Evolutionary conservation across 208 protist genomes (phyloP).

Genomic region (Lotmaria passim): DNA sequence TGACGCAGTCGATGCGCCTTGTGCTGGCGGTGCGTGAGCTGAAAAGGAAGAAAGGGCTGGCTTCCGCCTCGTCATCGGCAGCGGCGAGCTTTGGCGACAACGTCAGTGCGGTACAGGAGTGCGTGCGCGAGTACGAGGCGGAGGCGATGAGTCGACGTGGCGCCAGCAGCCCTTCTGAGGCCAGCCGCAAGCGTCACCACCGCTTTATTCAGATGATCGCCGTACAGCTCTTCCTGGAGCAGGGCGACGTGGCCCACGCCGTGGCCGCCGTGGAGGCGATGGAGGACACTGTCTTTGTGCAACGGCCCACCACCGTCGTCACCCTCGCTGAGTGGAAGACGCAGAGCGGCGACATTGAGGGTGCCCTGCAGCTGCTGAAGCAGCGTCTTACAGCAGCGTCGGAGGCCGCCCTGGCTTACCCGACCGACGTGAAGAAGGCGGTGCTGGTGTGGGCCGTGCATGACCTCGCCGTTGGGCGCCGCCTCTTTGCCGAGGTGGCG

Average conservation of each 20-base stretch:
- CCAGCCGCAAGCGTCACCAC: constrained; percentile 1
- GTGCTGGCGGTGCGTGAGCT: constrained; percentile 63
- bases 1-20: constrained; percentile 73
- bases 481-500: constrained; percentile 48
- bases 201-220: constrained; percentile 57
- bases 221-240: constrained; percentile 79
- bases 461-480: constrained; percentile 41
- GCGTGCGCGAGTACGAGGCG: constrained; percentile 28
- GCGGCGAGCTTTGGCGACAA: constrained; percentile 17
- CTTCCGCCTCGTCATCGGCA: constrained; percentile 4
- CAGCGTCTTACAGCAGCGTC: constrained; percentile 27
- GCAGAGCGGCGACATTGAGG: constrained; percentile 42
- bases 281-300: constrained; percentile 39
- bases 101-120: constrained; percentile 31
- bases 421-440: constrained; percentile 31
- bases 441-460: constrained; percentile 74
- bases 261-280: constrained; percentile 42
- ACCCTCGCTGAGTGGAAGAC: constrained; percentile 69
- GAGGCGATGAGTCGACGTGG: constrained; percentile 18
- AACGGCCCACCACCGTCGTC: constrained; percentile 49
- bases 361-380: constrained; percentile 46
- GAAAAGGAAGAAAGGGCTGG: constrained; percentile 52
- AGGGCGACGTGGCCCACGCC: constrained; percentile 66
- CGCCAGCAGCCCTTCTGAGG: constrained; percentile 14
- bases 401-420: neutral